Evolutionary conservation across 2,329 filamentous ascomycete genomes (phyloP).

Genomic region (Daldinia sp.): DNA sequence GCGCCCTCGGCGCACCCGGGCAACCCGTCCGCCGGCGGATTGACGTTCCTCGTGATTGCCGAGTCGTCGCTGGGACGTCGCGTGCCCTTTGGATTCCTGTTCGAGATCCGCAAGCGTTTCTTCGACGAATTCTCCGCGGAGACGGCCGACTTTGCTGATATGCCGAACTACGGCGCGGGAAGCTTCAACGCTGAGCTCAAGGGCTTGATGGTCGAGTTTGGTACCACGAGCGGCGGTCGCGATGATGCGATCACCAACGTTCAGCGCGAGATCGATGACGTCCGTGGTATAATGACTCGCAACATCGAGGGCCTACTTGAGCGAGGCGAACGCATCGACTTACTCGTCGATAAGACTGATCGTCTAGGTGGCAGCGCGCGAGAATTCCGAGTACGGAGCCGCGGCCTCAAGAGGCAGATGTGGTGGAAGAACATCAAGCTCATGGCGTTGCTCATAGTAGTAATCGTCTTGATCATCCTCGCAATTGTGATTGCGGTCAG

Average conservation of each 20-base stretch:
- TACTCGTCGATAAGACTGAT: slow-evolving; percentile 97
- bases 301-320: slow-evolving; percentile 92
- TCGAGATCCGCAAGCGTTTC: slow-evolving; percentile 91
- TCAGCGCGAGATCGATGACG: slow-evolving; percentile 89
- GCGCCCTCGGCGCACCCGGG: slow-evolving; percentile 71
- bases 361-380: slow-evolving; percentile 84
- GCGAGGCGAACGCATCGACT: slow-evolving; percentile 89
- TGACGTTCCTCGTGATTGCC: slow-evolving; percentile 92
- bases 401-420: slow-evolving; percentile 90
- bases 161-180: slow-evolving; percentile 90
- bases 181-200: slow-evolving; percentile 85
- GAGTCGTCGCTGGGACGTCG: slow-evolving; percentile 82
- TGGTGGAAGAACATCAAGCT: slow-evolving; percentile 99
- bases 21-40: slow-evolving; percentile 73
- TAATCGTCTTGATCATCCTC: slow-evolving; percentile 67
- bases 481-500: slow-evolving; percentile 64
- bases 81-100: slow-evolving; percentile 90
- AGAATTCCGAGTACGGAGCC: slow-evolving; percentile 88
- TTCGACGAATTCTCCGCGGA: slow-evolving; percentile 72
- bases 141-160: slow-evolving; percentile 74
- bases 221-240: slow-evolving; percentile 76
- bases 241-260: slow-evolving; percentile 85
- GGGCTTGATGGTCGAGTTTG: slow-evolving; percentile 82
- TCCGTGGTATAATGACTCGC: slow-evolving; percentile 91
- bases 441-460: slow-evolving; percentile 80